A percentile compares a stretch with the other conserved stretches of the same genome.
phyloP scores from a whole-genome alignment of 2,329 filamentous ascomycete genomes.

The Westerdykella aurantiaca region DNA sequence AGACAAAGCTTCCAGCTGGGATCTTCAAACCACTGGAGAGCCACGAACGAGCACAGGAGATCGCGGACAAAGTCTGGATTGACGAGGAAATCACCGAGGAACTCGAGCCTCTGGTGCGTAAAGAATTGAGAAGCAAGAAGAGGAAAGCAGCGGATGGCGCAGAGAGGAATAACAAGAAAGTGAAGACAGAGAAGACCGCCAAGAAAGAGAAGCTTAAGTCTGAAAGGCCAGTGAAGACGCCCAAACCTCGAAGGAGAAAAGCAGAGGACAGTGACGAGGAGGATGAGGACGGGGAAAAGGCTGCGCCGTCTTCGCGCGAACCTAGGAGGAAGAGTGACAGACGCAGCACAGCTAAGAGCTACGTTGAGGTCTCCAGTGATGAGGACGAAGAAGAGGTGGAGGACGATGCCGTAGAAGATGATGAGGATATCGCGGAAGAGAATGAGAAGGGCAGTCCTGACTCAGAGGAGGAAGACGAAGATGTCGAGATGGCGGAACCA shows the following conservation, averaged over 20 bases:
- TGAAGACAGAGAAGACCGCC: slow-evolving; percentile 21
- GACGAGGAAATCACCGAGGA: slow-evolving; percentile 67
- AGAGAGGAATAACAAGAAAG: slow-evolving; percentile 32
- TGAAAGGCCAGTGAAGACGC: slow-evolving; percentile 32
- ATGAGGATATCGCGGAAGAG: neutral
- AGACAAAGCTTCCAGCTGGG: slow-evolving; percentile 72
- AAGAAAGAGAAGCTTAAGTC: slow-evolving; percentile 30
- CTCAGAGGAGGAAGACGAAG: neutral
- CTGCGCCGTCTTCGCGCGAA: slow-evolving; percentile 34
- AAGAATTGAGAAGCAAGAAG: slow-evolving; percentile 57
- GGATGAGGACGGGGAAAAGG: slow-evolving; percentile 15
- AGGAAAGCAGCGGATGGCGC: slow-evolving; percentile 26
- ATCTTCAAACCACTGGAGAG: slow-evolving; percentile 71
- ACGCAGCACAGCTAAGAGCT: slow-evolving; percentile 40
- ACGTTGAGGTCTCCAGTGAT: slow-evolving; percentile 41
- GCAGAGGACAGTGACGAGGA: slow-evolving; percentile 31
- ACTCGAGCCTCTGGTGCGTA: slow-evolving; percentile 71
- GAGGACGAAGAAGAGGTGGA: slow-evolving; percentile 34
- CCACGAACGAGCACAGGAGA: slow-evolving; percentile 73
- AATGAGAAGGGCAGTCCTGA: too few species aligned
- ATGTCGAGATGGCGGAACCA: neutral
- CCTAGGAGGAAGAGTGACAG: slow-evolving; percentile 40
- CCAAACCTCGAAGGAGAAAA: slow-evolving; percentile 33
- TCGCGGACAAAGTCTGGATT: slow-evolving; percentile 79
- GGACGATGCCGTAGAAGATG: slow-evolving; percentile 1